Evolutionary conservation across 176 grass and related monocot species (phyloP).

Genomic region (Luzula sylvatica): DNA sequence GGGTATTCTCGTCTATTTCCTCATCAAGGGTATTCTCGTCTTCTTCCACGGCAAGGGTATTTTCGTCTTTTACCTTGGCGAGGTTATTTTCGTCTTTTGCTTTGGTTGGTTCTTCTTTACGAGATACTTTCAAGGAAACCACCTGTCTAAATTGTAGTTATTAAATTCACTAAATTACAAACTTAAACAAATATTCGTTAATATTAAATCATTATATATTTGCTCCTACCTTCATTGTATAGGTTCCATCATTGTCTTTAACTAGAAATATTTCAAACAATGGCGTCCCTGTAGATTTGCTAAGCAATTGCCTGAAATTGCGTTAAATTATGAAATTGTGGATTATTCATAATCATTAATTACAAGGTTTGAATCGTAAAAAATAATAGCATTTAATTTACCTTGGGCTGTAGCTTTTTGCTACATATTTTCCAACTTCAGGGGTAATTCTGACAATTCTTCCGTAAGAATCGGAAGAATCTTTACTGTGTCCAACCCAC

Average conservation of each 20-base stretch:
- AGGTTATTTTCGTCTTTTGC: constrained; percentile 30
- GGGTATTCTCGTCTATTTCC: no score
- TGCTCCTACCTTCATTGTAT: constrained; percentile 55
- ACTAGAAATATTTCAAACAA: constrained; percentile 88
- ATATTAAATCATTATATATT: background rate
- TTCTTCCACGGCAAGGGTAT: constrained; percentile 19
- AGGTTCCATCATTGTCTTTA: constrained; percentile 51
- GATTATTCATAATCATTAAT: constrained; percentile 6
- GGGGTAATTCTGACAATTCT: constrained; percentile 79
- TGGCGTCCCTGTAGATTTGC: constrained; percentile 64
- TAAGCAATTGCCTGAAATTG: constrained; percentile 61
- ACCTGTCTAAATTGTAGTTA: constrained; percentile 64
- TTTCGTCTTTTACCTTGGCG: constrained; percentile 23
- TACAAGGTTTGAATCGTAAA: background rate
- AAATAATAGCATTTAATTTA: background rate
- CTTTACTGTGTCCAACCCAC: constrained; percentile 75
- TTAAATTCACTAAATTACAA: constrained; percentile 27
- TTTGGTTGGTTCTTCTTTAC: constrained; percentile 33
- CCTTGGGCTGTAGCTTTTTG: constrained; percentile 92
- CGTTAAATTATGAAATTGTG: background rate
- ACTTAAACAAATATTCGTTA: background rate
- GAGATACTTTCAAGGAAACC: constrained; percentile 56
- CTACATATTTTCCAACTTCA: constrained; percentile 71
- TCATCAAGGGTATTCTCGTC: constrained; percentile 1
- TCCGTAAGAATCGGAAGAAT: constrained; percentile 63